Percentiles rank a stretch among this genome's conserved stretches.
Conservation (phyloP, 1,284 basidiomycete genomes). For the Pterulicium gracile region DNA sequence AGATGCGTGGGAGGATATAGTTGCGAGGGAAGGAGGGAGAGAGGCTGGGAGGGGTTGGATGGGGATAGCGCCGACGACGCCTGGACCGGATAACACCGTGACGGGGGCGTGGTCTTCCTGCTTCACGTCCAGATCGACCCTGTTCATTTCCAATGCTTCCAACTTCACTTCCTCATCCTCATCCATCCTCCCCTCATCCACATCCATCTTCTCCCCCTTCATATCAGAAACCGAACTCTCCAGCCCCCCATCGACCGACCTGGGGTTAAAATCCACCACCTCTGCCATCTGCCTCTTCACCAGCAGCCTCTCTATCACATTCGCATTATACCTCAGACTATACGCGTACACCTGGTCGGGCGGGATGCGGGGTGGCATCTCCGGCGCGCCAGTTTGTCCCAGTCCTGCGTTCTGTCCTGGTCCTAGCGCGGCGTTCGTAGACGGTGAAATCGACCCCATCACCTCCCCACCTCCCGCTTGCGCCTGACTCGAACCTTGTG, state of each 20-base stretch:
- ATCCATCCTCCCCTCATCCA: slow-evolving; percentile 15
- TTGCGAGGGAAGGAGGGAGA: too few species aligned
- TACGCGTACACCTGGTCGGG: not conserved
- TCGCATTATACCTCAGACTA: slow-evolving; percentile 16
- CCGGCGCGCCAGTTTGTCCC: slow-evolving; percentile 11
- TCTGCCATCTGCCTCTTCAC: slow-evolving; percentile 22
- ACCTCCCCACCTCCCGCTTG: not conserved
- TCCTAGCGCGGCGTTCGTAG: too few species aligned
- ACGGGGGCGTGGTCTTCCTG: not conserved
- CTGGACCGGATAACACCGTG: not conserved
- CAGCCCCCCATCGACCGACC: too few species aligned
- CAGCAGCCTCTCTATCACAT: slow-evolving; percentile 22
- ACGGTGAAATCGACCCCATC: not conserved
- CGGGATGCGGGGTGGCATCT: slow-evolving; percentile 2
- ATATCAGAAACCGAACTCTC: too few species aligned
- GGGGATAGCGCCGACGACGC: too few species aligned
- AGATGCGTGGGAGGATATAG: slow-evolving; percentile 14
- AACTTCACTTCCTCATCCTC: slow-evolving; percentile 39
- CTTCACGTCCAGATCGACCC: slow-evolving; percentile 7
- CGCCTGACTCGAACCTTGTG: not conserved
- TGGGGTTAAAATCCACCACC: too few species aligned
- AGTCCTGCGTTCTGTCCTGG: not conserved
- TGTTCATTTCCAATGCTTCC: slow-evolving; percentile 33
- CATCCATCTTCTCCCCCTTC: too few species aligned
- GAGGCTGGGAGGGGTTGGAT: too few species aligned